Evolutionary conservation across 1,284 basidiomycete species (phyloP), one percentile per base, ranked within the genome.

Genomic region (Volvariella volvacea): DNA sequence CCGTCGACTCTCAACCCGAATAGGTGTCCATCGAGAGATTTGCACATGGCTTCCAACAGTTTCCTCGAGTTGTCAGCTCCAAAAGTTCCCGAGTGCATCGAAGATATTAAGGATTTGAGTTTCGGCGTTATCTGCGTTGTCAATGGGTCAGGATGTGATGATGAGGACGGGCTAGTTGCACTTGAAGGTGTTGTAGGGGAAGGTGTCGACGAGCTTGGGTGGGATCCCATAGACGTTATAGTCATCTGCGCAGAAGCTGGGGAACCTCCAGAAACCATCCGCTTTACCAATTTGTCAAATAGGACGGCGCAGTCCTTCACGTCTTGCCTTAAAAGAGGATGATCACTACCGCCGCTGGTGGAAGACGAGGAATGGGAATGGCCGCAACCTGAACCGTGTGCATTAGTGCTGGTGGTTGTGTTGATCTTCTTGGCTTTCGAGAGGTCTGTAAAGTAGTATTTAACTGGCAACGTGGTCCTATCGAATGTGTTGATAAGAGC

Each of bases 381-480:
- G 6, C 34, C 34, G 19, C 8, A 15, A n/a, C n/a, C n/a, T n/a
- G n/a, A n/a, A n/a, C n/a, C n/a, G n/a, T n/a, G n/a, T n/a, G n/a
- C n/a, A n/a, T n/a, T n/a, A n/a, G n/a, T n/a, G n/a, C n/a, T n/a
- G 7, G n/a, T 28, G 28, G 43, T 25, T 12, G 45, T 33, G 36
- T 55, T 51, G 36, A 52, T 52, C 44, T 57, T 58, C 17, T 39
- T 44, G 0, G 71, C 69, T 17, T 58, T 48, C 1, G 65, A 58
- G 31, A 72, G 65, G 50, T 74, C 60, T 30, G 63, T 62, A 41
- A 70, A 63, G 47, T 73, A 74, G 51, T 76, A 74, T 45, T 63
- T 66, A 16, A 75, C 71, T 0, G 72, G 72, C 49, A 64, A 71
- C 12, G 46, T 50, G 15, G 59, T 57, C 25, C 70, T 59, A 50